phyloP scores from a whole-genome alignment of 208 protist genomes.

The Acanthamoeba triangularis region DNA sequence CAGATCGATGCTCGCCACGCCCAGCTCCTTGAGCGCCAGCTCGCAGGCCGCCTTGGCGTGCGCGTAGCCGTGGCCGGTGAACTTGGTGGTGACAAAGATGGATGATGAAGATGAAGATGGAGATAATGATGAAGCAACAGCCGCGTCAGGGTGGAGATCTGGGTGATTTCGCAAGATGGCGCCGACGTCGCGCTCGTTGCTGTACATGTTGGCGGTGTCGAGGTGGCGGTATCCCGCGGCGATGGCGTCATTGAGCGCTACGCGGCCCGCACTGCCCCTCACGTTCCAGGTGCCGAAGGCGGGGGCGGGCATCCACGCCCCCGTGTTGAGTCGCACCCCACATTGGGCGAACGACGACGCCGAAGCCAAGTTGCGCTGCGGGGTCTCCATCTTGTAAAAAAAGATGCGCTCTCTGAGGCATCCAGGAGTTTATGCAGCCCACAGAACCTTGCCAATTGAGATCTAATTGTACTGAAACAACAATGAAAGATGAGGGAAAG shows the following conservation, averaged over 20 bases:
- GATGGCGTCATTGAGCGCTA: background rate
- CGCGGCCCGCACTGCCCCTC: background rate
- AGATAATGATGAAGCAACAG: background rate
- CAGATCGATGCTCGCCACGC: constrained; percentile 20
- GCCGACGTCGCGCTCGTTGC: constrained; percentile 42
- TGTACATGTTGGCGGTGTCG: constrained; percentile 67
- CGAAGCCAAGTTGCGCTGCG: background rate
- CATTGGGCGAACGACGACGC: background rate
- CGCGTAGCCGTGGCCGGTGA: constrained; percentile 26
- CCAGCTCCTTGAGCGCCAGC: constrained; percentile 13
- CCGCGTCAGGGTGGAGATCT: background rate
- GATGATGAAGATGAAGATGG: too few relatives aligned
- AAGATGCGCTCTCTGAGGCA: too few relatives aligned
- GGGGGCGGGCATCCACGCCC: background rate
- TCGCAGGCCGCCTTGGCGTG: constrained; percentile 23
- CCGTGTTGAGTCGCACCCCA: constrained; percentile 9
- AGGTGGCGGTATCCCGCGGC: constrained; percentile 32
- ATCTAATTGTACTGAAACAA: too few relatives aligned
- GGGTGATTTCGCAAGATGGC: background rate
- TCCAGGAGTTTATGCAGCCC: too few relatives aligned
- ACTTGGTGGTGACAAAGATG: constrained; percentile 43
- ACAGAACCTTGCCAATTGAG: too few relatives aligned
- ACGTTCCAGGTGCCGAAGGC: constrained; percentile 17
- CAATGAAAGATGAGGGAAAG: too few relatives aligned
- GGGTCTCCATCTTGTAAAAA: background rate